phyloP scores from a whole-genome alignment of 345 rosid genomes.

The Ceriops decandra region DNA sequence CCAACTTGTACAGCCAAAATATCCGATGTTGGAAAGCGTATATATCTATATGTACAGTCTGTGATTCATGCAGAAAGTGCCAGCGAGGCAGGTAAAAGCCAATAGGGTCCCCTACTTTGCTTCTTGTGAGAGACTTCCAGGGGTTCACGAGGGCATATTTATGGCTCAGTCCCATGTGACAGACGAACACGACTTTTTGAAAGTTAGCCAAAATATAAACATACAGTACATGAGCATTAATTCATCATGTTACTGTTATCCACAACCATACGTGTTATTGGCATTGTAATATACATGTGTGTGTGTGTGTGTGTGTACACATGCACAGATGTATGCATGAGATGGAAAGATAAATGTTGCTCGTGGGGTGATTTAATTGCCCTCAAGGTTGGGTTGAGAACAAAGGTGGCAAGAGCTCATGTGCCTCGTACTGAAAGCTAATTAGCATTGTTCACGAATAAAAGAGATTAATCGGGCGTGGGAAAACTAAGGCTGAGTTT shows the following conservation, averaged over 20 bases:
- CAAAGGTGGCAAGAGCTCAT: conserved; percentile 20
- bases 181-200: conserved; percentile 25
- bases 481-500: too few species aligned
- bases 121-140: conserved; percentile 22
- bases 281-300: background rate
- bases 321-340: background rate
- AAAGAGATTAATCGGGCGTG: too few species aligned
- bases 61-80: background rate
- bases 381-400: conserved; percentile 3
- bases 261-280: background rate
- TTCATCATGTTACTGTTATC: background rate
- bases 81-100: background rate
- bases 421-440: conserved; percentile 23
- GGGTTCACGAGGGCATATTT: conserved; percentile 23
- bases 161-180: conserved; percentile 30
- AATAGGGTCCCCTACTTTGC: conserved; percentile 28
- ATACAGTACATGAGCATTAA: conserved; percentile 14
- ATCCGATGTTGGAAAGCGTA: background rate
- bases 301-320: background rate
- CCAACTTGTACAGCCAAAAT: background rate
- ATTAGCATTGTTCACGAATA: background rate
- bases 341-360: background rate
- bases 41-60: background rate
- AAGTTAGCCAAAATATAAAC: background rate
- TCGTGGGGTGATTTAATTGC: conserved; percentile 21